Evolutionary conservation across 805 yeast species (phyloP).

Genomic region (Hanseniaspora hatyaiensis): DNA sequence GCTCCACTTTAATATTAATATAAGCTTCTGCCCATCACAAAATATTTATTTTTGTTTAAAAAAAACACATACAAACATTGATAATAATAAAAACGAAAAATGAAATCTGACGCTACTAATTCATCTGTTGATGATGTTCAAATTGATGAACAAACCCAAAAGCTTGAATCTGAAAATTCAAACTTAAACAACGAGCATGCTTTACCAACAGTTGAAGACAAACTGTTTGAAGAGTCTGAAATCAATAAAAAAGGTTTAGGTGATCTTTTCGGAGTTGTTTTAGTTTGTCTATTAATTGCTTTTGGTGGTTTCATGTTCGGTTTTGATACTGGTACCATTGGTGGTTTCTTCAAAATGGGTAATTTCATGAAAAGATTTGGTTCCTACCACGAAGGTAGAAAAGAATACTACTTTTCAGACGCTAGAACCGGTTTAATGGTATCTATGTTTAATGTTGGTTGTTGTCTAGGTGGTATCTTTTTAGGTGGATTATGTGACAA

Average conservation of each 20-base stretch:
- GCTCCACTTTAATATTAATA: no score
- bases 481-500: constrained; percentile 50
- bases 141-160: background rate
- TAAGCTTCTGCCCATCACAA: no score
- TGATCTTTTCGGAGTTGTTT: constrained; percentile 27
- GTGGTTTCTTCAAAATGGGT: constrained; percentile 54
- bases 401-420: constrained; percentile 35
- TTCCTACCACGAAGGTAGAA: constrained; percentile 26
- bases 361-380: constrained; percentile 53
- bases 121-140: constrained; percentile 1
- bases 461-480: constrained; percentile 59
- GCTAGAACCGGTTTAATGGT: constrained; percentile 49
- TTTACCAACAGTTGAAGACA: background rate
- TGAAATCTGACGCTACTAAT: background rate
- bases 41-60: background rate
- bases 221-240: background rate
- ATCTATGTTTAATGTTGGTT: constrained; percentile 58
- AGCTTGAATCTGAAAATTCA: background rate
- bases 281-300: constrained; percentile 27
- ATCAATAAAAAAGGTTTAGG: constrained; percentile 25
- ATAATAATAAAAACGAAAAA: background rate
- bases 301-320: constrained; percentile 50
- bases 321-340: constrained; percentile 68
- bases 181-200: background rate
- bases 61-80: background rate